phyloP scores from a whole-genome alignment of 2,329 filamentous ascomycete genomes.

The Aspergillus intermedius region DNA sequence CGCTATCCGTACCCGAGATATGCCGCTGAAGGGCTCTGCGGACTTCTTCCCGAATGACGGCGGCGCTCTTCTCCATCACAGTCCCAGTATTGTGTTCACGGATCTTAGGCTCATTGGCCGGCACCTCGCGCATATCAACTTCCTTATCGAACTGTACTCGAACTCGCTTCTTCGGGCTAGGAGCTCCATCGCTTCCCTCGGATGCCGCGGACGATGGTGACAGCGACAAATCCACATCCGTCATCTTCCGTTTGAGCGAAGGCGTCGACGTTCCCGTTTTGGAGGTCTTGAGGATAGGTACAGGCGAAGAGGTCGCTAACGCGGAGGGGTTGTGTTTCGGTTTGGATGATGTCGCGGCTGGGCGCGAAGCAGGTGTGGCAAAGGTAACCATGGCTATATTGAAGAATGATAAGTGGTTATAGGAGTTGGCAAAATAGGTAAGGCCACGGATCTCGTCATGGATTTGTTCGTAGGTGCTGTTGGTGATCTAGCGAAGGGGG shows the following conservation, averaged over 20 bases:
- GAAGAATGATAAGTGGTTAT: not conserved
- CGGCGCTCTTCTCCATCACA: constrained; percentile 46
- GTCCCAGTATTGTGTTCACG: not conserved
- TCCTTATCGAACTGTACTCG: constrained; percentile 40
- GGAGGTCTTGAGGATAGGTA: constrained; percentile 32
- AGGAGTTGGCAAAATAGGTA: not conserved
- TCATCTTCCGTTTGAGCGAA: constrained; percentile 33
- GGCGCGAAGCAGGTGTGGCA: constrained; percentile 21
- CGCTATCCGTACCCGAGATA: constrained; percentile 46
- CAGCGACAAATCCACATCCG: constrained; percentile 28
- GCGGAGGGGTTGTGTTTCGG: constrained; percentile 19
- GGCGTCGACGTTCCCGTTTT: constrained; percentile 18
- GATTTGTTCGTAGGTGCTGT: constrained; percentile 4
- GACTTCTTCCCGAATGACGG: constrained; percentile 57
- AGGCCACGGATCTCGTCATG: not conserved
- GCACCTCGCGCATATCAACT: constrained; percentile 23
- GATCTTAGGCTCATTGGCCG: constrained; percentile 19
- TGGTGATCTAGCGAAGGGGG: constrained; percentile 2
- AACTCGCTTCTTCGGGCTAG: constrained; percentile 34
- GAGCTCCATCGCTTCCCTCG: constrained; percentile 17
- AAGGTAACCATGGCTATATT: constrained; percentile 28
- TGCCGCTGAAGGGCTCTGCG: constrained; percentile 52
- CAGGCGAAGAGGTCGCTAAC: constrained; percentile 25
- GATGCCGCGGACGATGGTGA: constrained; percentile 27
- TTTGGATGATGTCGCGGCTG: constrained; percentile 15